These are phyloP conservation scores for Articulospora tetracladia DNA, from an alignment of 495 filamentous ascomycete species.

Conservation along the genomic window DNA sequence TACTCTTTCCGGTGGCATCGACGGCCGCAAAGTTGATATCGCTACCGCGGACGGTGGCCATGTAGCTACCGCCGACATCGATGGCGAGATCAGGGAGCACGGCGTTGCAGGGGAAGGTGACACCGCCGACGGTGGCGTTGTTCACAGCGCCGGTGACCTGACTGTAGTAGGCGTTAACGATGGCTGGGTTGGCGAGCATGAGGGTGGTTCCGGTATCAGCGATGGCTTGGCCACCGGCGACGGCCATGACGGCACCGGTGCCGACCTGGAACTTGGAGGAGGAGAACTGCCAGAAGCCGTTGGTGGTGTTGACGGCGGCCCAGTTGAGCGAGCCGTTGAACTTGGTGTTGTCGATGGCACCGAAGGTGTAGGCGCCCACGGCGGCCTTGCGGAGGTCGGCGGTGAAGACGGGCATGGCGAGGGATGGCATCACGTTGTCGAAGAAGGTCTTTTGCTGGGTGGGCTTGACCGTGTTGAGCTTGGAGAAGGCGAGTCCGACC, in stretches of 20 bases:
- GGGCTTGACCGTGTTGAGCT: conserved; percentile 69
- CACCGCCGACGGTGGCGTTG: conserved; percentile 50
- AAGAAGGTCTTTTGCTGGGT: conserved; percentile 79
- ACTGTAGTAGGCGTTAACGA: conserved; percentile 58
- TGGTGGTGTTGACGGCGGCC: conserved; percentile 56
- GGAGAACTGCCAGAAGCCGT: conserved; percentile 75
- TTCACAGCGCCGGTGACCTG: conserved; percentile 54
- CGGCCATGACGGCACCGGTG: conserved; percentile 30
- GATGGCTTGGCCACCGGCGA: conserved; percentile 51
- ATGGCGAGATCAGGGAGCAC: conserved; percentile 63
- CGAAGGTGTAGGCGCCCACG: conserved; percentile 74
- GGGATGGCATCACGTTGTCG: conserved; percentile 61
- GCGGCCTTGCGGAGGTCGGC: conserved; percentile 59
- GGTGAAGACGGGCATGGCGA: conserved; percentile 71
- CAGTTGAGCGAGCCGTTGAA: conserved; percentile 63
- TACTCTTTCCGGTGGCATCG: conserved; percentile 36
- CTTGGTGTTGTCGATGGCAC: conserved; percentile 61
- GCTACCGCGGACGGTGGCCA: conserved; percentile 61
- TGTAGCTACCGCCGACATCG: conserved; percentile 54
- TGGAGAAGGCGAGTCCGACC: conserved; percentile 71
- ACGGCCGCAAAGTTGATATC: conserved; percentile 63
- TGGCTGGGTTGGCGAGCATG: conserved; percentile 60
- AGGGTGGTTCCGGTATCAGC: conserved; percentile 75
- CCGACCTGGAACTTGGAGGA: conserved; percentile 53
- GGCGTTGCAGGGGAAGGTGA: conserved; percentile 62